A percentile compares a stretch with the other conserved stretches of the same genome.
Conservation (phyloP, 345 rosid species). For the Dipteronia dyeriana region DNA sequence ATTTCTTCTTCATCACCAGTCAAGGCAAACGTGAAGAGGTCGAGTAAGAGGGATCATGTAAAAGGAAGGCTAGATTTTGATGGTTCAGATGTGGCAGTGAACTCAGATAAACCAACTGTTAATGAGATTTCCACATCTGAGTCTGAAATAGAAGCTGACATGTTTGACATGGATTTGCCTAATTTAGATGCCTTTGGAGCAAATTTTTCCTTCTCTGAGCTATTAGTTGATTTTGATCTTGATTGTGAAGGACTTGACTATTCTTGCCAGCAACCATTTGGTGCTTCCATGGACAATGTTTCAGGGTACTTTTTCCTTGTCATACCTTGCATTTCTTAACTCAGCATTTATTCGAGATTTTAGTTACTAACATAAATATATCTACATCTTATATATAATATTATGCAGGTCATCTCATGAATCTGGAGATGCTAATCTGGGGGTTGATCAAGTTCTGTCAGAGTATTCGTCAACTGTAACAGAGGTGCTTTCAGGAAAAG, state of each 20-base stretch:
- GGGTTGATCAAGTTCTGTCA: slow-evolving; percentile 41
- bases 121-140: slow-evolving; percentile 51
- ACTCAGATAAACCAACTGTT: slow-evolving; percentile 33
- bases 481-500: slow-evolving; percentile 43
- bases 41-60: slow-evolving; percentile 61
- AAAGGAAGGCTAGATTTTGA: slow-evolving; percentile 91
- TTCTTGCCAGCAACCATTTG: slow-evolving; percentile 42
- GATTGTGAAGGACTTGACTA: slow-evolving; percentile 41
- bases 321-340: background rate
- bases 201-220: slow-evolving; percentile 63
- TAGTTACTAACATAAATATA: background rate
- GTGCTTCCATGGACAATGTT: slow-evolving; percentile 29
- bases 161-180: slow-evolving; percentile 66
- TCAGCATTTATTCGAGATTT: background rate
- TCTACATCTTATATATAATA: slow-evolving; percentile 13
- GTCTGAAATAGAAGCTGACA: slow-evolving; percentile 60
- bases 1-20: slow-evolving; percentile 72
- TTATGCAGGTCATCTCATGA: slow-evolving; percentile 50
- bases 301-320: slow-evolving; percentile 37
- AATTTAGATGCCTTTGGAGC: slow-evolving; percentile 63
- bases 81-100: slow-evolving; percentile 48
- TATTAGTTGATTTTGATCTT: slow-evolving; percentile 71
- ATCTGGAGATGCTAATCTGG: slow-evolving; percentile 40
- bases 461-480: slow-evolving; percentile 49
- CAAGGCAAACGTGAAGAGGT: slow-evolving; percentile 52